Base-by-base conservation (phyloP, 2,329 filamentous ascomycete species). In the Taxawa tesnikishii region DNA sequence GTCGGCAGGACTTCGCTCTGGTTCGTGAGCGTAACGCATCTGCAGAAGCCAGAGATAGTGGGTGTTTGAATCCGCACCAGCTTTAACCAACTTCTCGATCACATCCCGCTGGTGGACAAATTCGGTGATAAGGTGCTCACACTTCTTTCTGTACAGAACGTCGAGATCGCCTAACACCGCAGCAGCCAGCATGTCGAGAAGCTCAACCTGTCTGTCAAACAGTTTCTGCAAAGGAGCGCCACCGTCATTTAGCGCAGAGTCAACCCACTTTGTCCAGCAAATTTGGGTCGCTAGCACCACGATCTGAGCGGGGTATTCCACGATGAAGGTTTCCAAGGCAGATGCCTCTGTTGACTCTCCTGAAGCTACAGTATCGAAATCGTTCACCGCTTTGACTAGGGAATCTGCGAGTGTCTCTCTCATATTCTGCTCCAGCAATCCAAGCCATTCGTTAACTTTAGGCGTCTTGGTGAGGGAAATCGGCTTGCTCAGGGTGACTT, bases 371-470 rank as follows among this genome's bases (percentile, higher is more conserved):
- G 79, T 74, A 5, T 75, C 75, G 47, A 93, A 98, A 33, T 81
- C 75, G 21, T 82, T 74, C 24, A 93, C 70, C 2, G 90, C 88
- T 53, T 96, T 87, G 3, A 78, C 77, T 17, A 98, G 70, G 16
- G 94, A 67, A 54, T 96, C 88, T 0, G 90, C 90, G 12, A 99
- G 70, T 1, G 90, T 94, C 19, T 76, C 70, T 56, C 94, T 94
- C 87, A 98, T 96, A 43, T 80, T 92, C 37, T 65, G 77, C 55
- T 98, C 90, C 18, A 99, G 65, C 4, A 92, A 76, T 17, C 83
- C 81, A n/a, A 99, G 70, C 90, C 90, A 99, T 56, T 98, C 90
- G 49, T 99, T 98, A 65, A 99, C 94, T 48, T 84, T 82, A 1
- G 92, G 92, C 2, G 84, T 93, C 58, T 94, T 94, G 46, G 84